Base-by-base conservation (phyloP, 2,329 filamentous ascomycete genomes). In the Metarhizium rileyi region DNA sequence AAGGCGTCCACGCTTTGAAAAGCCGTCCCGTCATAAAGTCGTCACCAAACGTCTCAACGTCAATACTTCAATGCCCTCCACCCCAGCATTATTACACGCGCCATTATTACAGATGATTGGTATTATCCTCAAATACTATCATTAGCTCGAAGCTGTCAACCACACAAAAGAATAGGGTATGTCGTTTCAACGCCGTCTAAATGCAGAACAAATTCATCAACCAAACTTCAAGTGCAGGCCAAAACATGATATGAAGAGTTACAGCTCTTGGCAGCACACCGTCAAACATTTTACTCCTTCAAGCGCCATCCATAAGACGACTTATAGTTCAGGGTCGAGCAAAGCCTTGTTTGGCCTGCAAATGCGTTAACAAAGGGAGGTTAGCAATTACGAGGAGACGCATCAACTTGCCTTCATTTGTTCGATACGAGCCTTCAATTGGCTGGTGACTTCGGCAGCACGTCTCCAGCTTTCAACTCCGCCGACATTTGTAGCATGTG, bases 371-470 rank as follows among this genome's bases (percentile, higher is more conserved):
- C 45, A 18, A 28, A 36, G 10, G 8, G 38, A 30, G 6, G 3
- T 18, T 5, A 25, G 18, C 16, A 16, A 5, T 20, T 30, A 33
- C 20, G 26, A 26, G 18, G 6, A 28, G 9, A 18, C n/a, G 2
- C 33, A 10, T 40, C 3, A 16, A 61, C 70, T 57, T 61, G 80
- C 81, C 78, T 97, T 98, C 93, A 98, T 98, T 75, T 93, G 87
- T 73, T 97, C 93, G 67, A 98, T 98, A 65, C 93, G 82, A 47
- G 91, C 90, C 73, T 97, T 98, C 61, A 98, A 69, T 66, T 96
- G 93, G 68, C 90, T 96, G 49, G 93, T 98, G 51, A 98, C 93
- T 72, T 98, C 93, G 2, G 93, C 93, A 18, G 93, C 93, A 58
- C 93, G 78, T 72, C 90, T 94, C 93, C 93, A 98, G 65, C 90